Evolutionary conservation across 148 eudicot species (phyloP).

Genomic region (Mesembryanthemum crystallinum): DNA sequence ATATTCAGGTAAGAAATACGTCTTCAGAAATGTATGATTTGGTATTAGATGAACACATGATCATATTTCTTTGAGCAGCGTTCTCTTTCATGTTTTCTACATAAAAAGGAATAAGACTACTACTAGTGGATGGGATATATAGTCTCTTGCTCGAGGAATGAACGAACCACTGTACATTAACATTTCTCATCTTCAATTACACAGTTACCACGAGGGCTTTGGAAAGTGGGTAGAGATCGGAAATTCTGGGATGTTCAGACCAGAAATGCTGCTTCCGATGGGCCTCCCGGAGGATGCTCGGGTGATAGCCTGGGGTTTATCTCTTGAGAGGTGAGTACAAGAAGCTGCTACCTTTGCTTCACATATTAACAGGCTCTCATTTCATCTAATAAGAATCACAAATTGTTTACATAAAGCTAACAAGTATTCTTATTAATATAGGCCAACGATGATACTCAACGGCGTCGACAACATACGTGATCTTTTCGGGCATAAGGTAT

Average conservation of each 20-base stretch:
- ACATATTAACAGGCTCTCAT: not conserved
- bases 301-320: slow-evolving; percentile 97
- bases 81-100: not conserved
- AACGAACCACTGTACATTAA: not conserved
- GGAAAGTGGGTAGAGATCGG: slow-evolving; percentile 93
- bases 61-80: not conserved
- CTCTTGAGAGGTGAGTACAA: slow-evolving; percentile 70
- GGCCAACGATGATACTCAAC: slow-evolving; percentile 87
- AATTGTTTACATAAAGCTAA: not conserved
- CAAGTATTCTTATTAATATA: slow-evolving; percentile 19
- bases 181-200: slow-evolving; percentile 8
- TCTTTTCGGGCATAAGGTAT: slow-evolving; percentile 93
- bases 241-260: slow-evolving; percentile 94
- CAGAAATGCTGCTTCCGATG: slow-evolving; percentile 96
- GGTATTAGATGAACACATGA: not conserved
- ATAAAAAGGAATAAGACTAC: not conserved
- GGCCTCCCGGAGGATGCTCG: slow-evolving; percentile 93
- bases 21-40: not conserved
- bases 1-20: slow-evolving; percentile 63
- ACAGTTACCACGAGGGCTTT: slow-evolving; percentile 86
- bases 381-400: no score
- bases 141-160: not conserved
- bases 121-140: not conserved
- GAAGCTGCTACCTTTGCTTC: no score
- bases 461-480: slow-evolving; percentile 84